A percentile compares a stretch with the other conserved stretches of the same genome.
Evolutionary conservation across 257 asterid genomes (phyloP).

Genomic region (Rehmannia glutinosa): DNA sequence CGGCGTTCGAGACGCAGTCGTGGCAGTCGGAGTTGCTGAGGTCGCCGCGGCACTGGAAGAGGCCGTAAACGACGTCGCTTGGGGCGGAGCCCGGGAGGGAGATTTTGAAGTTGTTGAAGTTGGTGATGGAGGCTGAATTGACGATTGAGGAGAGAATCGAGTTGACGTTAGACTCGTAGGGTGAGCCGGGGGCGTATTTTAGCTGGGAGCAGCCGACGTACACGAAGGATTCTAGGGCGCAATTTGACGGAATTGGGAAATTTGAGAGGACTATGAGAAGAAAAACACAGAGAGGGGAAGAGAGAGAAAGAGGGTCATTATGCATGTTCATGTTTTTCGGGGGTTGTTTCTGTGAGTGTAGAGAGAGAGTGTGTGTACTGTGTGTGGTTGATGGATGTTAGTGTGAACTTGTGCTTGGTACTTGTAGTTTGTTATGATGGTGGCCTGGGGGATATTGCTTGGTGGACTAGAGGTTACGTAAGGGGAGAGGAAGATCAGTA

Average conservation of each 20-base stretch:
- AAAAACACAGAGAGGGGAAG: constrained; percentile 4
- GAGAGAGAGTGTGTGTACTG: background rate
- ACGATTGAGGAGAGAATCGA: constrained; percentile 61
- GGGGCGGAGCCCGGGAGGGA: constrained; percentile 56
- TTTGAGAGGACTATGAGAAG: constrained; percentile 5
- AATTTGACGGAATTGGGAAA: constrained; percentile 11
- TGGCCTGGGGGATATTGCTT: too few relatives aligned
- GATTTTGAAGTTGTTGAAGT: constrained; percentile 67
- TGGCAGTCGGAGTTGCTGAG: constrained; percentile 47
- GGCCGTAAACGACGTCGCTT: constrained; percentile 57
- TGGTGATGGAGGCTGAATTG: constrained; percentile 53
- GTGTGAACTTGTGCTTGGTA: background rate
- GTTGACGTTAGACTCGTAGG: constrained; percentile 65
- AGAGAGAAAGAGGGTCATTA: constrained; percentile 7
- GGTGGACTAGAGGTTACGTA: too few relatives aligned
- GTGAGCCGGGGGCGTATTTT: constrained; percentile 41
- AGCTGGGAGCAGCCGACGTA: constrained; percentile 75
- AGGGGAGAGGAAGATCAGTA: too few relatives aligned
- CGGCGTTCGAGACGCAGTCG: constrained; percentile 47
- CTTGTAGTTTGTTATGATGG: too few relatives aligned
- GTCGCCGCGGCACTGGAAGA: constrained; percentile 88
- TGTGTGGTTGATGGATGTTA: background rate
- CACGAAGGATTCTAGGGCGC: constrained; percentile 34
- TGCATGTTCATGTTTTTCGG: constrained; percentile 27
- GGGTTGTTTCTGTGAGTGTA: background rate